Percentiles rank a stretch among this genome's conserved stretches.
Conservation (phyloP, 352 stramenopile species). For the Phytophthora cryptogea region DNA sequence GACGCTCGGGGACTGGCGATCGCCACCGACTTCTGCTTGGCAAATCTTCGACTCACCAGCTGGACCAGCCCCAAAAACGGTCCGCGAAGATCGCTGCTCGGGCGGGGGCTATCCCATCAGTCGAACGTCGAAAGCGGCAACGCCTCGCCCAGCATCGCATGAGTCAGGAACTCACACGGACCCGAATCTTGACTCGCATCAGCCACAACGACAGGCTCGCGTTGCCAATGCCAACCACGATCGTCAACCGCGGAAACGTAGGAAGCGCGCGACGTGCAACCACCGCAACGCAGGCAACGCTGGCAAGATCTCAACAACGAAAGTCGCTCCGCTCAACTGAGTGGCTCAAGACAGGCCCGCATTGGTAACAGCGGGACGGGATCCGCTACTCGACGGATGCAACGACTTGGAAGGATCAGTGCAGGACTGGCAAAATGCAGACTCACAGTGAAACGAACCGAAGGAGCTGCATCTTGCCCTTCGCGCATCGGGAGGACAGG, state of each 20-base stretch:
- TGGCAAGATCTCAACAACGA: background rate
- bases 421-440: too few species aligned
- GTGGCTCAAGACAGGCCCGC: background rate
- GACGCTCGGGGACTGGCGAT: slow-evolving; percentile 3
- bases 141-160: background rate
- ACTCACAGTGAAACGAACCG: too few species aligned
- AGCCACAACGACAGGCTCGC: slow-evolving; percentile 6
- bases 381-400: background rate
- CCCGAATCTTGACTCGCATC: background rate
- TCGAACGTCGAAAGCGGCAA: slow-evolving; percentile 1
- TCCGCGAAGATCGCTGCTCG: background rate
- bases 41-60: slow-evolving; percentile 9
- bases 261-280: background rate
- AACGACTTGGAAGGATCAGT: too few species aligned
- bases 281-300: background rate
- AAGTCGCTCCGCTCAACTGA: too few species aligned
- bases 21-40: slow-evolving; percentile 7
- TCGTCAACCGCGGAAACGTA: background rate
- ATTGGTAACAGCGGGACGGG: background rate
- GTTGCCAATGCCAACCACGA: slow-evolving; percentile 3
- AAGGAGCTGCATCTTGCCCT: too few species aligned
- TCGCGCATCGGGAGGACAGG: too few species aligned
- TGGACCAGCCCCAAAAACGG: background rate
- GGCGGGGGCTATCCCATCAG: slow-evolving; percentile 6
- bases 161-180: too few species aligned